Evolutionary conservation across 306 rosid genomes (phyloP).

Genomic region (Oxytropis ochrocephala): DNA sequence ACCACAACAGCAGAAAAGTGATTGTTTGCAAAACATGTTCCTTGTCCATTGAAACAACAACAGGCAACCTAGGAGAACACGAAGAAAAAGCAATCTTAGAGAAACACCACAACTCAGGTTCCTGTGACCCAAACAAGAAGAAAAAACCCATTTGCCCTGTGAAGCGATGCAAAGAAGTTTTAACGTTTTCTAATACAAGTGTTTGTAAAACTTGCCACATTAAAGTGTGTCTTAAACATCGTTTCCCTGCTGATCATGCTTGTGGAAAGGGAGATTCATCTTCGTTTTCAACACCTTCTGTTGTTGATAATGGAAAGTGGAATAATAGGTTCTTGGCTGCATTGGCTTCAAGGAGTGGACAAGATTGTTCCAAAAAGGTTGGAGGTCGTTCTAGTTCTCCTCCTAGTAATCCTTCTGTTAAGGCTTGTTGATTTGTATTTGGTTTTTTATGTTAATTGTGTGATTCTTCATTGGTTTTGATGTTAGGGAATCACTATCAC

Average conservation of each 20-base stretch:
- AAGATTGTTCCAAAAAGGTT: slow-evolving; percentile 46
- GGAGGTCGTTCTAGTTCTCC: slow-evolving; percentile 36
- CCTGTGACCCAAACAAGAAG: slow-evolving; percentile 68
- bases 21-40: slow-evolving; percentile 71
- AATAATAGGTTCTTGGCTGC: slow-evolving; percentile 52
- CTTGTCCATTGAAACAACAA: slow-evolving; percentile 68
- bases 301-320: slow-evolving; percentile 28
- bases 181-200: slow-evolving; percentile 71
- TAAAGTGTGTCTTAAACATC: slow-evolving; percentile 80
- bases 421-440: slow-evolving; percentile 34
- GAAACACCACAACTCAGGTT: slow-evolving; percentile 52
- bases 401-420: slow-evolving; percentile 38
- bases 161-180: slow-evolving; percentile 57
- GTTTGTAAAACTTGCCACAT: slow-evolving; percentile 62
- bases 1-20: slow-evolving; percentile 74
- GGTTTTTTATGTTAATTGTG: not conserved
- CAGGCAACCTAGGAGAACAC: slow-evolving; percentile 30
- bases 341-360: slow-evolving; percentile 44
- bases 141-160: slow-evolving; percentile 73
- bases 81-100: slow-evolving; percentile 44
- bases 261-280: slow-evolving; percentile 26
- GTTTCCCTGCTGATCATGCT: slow-evolving; percentile 74
- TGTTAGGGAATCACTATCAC: not conserved
- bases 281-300: not conserved
- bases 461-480: not conserved